Evolutionary conservation across 2,329 filamentous ascomycete genomes (phyloP), one percentile per base, ranked within the genome.

Genomic region (Pseudofabraea citricarpa): DNA sequence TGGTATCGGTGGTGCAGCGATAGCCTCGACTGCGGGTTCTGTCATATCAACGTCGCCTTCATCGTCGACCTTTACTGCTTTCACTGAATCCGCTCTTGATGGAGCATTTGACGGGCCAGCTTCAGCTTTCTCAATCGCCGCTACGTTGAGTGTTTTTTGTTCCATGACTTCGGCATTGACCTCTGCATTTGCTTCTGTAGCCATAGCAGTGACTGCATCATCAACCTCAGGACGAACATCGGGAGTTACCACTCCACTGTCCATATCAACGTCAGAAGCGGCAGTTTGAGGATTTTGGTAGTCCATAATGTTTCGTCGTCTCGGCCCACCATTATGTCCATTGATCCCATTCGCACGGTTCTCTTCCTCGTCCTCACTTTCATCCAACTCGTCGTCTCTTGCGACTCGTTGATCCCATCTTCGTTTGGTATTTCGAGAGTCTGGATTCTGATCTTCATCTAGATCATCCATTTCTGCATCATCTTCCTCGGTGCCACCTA

Each of bases 351-450:
- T 88, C 27, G 77, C 75, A 32, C 72, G 72, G 32, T 78, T 78
- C 64, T 89, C 79, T 9, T 95, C 89, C 56, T 97, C 91, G 47
- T 95, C 89, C 48, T 95, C 90, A 51, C 87, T 94, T 33, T 93
- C 87, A 46, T 90, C 87, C 33, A 90, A 79, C 60, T 96, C 91
- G 54, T 86, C 87, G 6, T 87, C 80, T 45, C 87, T 80, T 41
- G 82, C 77, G 20, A 89, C 76, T 38, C 78, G 82, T 63, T 90
- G 83, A 51, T 97, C 91, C 73, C 87, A 90, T 50, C 83, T 79
- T 26, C 87, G 83, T 63, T 93, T 79, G 0, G 89, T 94, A 65
- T 84, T 81, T 20, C 91, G 84, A 43, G 78, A 78, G 59, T 97
- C 91, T 55, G 87, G 85, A 61, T 93, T 90, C 54, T 87, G 79